Conservation (phyloP, 1,139 yeast species). For the Magnusiomyces suaveolens region DNA sequence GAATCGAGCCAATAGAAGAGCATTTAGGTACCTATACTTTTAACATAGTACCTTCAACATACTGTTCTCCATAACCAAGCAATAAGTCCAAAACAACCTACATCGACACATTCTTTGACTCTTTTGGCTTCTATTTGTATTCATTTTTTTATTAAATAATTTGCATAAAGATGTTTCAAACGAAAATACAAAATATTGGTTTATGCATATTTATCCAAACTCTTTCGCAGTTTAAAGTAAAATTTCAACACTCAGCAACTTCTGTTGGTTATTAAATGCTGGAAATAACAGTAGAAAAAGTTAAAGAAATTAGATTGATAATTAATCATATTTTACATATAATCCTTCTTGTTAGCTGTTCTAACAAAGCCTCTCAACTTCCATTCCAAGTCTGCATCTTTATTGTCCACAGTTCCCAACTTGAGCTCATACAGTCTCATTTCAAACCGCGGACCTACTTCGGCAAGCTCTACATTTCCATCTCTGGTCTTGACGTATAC, state of each 20-base stretch:
- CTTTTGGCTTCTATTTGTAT: background rate
- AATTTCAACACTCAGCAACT: too few species aligned
- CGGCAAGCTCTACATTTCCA: slow-evolving; percentile 74
- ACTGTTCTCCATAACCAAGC: too few species aligned
- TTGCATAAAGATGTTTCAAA: background rate
- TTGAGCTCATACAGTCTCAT: slow-evolving; percentile 84
- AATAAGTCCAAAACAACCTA: background rate
- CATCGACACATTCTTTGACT: too few species aligned
- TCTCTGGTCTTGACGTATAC: slow-evolving; percentile 84
- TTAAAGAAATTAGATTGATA: background rate
- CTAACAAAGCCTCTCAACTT: slow-evolving; percentile 83
- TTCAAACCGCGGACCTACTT: slow-evolving; percentile 97
- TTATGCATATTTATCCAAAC: too few species aligned
- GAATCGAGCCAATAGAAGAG: too few species aligned
- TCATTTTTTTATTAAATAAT: background rate
- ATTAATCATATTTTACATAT: slow-evolving; percentile 35
- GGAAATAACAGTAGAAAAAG: background rate
- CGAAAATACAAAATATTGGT: background rate
- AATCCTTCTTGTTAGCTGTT: slow-evolving; percentile 91
- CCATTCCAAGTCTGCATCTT: slow-evolving; percentile 98
- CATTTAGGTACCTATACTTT: too few species aligned
- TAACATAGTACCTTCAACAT: too few species aligned
- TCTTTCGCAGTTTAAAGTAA: too few species aligned
- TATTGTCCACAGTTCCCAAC: slow-evolving; percentile 85
- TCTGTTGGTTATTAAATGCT: too few species aligned